Conservation (phyloP, 2,329 filamentous ascomycete species). For the Penicillium polonicum region DNA sequence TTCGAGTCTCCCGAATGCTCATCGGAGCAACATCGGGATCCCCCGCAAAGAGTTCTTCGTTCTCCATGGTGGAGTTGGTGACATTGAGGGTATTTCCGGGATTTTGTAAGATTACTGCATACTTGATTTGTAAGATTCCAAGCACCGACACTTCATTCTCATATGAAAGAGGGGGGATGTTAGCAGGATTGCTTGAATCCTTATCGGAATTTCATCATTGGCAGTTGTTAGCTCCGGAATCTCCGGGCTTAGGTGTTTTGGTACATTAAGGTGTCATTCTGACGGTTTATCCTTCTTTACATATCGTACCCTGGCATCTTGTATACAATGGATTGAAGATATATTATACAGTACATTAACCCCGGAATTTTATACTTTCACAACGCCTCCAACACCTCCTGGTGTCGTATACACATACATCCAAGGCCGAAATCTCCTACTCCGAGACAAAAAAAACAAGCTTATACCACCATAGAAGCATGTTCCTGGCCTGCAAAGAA, state of each 20-base stretch:
- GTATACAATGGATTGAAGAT: background rate
- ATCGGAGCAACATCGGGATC: slow-evolving; percentile 34
- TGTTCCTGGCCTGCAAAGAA: slow-evolving; percentile 56
- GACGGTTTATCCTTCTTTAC: background rate
- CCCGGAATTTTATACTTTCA: background rate
- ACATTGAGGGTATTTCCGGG: background rate
- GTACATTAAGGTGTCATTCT: background rate
- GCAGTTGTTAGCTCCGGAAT: slow-evolving; percentile 8
- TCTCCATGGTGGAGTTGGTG: slow-evolving; percentile 29
- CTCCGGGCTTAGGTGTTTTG: slow-evolving; percentile 1
- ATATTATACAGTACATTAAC: slow-evolving; percentile 6
- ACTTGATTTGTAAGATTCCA: slow-evolving; percentile 8
- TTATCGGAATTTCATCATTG: slow-evolving; percentile 6
- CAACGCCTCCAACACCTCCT: slow-evolving; percentile 9
- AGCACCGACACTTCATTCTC: background rate
- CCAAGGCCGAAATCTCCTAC: background rate
- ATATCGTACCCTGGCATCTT: background rate
- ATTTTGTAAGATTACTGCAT: background rate
- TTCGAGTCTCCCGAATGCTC: slow-evolving; percentile 13
- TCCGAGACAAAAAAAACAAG: background rate
- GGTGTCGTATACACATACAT: slow-evolving; percentile 7
- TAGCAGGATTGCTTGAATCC: background rate
- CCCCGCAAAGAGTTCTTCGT: slow-evolving; percentile 34
- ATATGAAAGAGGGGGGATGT: slow-evolving; percentile 1
- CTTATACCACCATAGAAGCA: slow-evolving; percentile 32